A percentile compares a stretch with the other conserved stretches of the same genome.
Evolutionary conservation across 2,329 filamentous ascomycete species (phyloP).

Genomic region (Fusarium siculi): DNA sequence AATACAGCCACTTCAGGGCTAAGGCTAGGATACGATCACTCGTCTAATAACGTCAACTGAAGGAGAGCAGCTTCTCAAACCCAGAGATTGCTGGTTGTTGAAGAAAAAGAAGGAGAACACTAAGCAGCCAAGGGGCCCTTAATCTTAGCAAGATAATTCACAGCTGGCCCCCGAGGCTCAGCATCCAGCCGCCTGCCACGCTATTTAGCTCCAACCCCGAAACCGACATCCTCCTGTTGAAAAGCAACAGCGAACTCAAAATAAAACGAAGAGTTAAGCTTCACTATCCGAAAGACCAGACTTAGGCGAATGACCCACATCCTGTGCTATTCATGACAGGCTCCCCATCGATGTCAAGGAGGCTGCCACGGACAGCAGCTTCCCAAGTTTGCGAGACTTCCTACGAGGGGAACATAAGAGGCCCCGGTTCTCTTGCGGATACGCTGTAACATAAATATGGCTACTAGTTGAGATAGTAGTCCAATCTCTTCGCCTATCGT

Average conservation of each 20-base stretch:
- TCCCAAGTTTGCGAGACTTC: background rate
- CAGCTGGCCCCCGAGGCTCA: background rate
- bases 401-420: too few relatives aligned
- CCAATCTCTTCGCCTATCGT: too few relatives aligned
- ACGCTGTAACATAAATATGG: too few relatives aligned
- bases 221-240: background rate
- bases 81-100: accelerated
- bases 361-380: background rate
- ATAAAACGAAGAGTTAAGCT: background rate
- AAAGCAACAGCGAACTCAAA: too few relatives aligned
- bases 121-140: background rate
- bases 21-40: background rate
- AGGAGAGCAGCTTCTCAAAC: background rate
- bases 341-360: too few relatives aligned
- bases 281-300: background rate
- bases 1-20: too few relatives aligned
- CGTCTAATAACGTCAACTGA: background rate
- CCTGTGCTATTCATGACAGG: background rate
- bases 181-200: background rate
- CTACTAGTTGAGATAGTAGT: too few relatives aligned
- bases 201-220: background rate
- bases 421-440: too few relatives aligned
- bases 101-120: accelerated
- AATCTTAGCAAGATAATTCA: background rate
- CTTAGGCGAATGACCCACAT: background rate